A percentile compares a stretch with the other conserved stretches of the same genome.
These are phyloP conservation scores for Beverwykella pulmonaria DNA, from an alignment of 495 filamentous ascomycete species.

Conservation along the genomic window DNA sequence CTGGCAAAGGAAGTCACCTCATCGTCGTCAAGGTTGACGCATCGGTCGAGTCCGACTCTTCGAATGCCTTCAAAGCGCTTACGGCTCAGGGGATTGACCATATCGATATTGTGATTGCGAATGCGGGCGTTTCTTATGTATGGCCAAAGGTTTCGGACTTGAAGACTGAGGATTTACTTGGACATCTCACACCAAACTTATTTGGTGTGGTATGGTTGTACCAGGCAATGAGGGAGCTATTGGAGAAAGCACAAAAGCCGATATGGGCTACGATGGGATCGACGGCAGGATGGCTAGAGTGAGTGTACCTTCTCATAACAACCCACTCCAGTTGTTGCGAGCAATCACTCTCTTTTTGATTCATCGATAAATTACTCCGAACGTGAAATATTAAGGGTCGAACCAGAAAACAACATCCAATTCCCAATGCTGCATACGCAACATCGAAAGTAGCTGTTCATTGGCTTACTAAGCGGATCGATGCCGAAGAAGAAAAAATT, in stretches of 20 bases:
- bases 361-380: too few relatives aligned
- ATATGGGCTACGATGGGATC: background rate
- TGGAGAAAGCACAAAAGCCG: background rate
- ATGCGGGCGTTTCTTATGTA: slow-evolving; percentile 48
- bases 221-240: background rate
- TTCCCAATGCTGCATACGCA: slow-evolving; percentile 41
- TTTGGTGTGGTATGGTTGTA: slow-evolving; percentile 25
- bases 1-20: slow-evolving; percentile 44
- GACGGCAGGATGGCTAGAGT: background rate
- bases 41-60: slow-evolving; percentile 40
- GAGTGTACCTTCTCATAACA: slow-evolving; percentile 6
- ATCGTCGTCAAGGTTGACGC: slow-evolving; percentile 51
- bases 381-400: too few relatives aligned
- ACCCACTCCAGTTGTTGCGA: too few relatives aligned
- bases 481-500: slow-evolving; percentile 46
- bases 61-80: slow-evolving; percentile 40
- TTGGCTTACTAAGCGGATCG: slow-evolving; percentile 47
- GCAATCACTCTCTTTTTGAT: too few relatives aligned
- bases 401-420: too few relatives aligned
- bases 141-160: slow-evolving; percentile 33
- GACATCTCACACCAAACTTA: slow-evolving; percentile 49
- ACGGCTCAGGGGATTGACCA: slow-evolving; percentile 42
- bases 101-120: slow-evolving; percentile 58
- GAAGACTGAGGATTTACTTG: slow-evolving; percentile 38
- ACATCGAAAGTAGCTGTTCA: slow-evolving; percentile 49